Evolutionary conservation across 1,139 yeast species (phyloP).

Genomic region (Blastobotrys raffinosifermentans): DNA sequence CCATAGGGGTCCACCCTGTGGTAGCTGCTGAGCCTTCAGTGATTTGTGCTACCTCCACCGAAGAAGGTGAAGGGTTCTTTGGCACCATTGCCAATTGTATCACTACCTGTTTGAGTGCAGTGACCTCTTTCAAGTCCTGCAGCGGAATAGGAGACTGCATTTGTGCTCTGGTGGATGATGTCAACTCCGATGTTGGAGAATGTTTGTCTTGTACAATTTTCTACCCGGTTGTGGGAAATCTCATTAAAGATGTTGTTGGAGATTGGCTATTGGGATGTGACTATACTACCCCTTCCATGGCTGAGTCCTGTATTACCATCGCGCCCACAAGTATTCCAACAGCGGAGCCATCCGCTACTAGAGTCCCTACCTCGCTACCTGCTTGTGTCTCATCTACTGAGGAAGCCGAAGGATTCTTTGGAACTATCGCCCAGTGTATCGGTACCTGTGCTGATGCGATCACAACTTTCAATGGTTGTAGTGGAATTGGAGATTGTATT

Average conservation of each 20-base stretch:
- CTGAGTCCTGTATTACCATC: no score
- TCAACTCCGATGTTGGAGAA: background rate
- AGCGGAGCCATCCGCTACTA: no score
- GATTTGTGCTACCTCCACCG: conserved; percentile 7
- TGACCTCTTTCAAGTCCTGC: conserved; percentile 5
- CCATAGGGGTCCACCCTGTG: no score
- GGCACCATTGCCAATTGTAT: conserved; percentile 7
- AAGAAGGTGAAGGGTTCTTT: conserved; percentile 5
- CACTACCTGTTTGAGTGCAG: conserved; percentile 4
- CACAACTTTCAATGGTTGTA: conserved; percentile 5
- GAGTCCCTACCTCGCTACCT: no score
- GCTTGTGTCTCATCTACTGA: conserved; percentile 7
- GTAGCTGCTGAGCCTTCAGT: no score
- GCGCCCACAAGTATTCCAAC: no score
- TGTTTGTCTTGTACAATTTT: conserved; percentile 6
- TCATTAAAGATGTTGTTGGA: conserved; percentile 4
- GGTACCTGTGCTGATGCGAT: conserved; percentile 5
- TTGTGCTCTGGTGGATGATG: conserved; percentile 8
- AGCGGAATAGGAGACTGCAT: conserved; percentile 3
- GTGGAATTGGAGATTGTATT: conserved; percentile 3
- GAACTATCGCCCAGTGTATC: conserved; percentile 6
- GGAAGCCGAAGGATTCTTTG: conserved; percentile 6
- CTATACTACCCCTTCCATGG: no score
- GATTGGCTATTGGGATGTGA: conserved; percentile 3
- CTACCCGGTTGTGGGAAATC: conserved; percentile 4